Evolutionary conservation across 345 rosid genomes (phyloP).

Genomic region (Citrus sp.): DNA sequence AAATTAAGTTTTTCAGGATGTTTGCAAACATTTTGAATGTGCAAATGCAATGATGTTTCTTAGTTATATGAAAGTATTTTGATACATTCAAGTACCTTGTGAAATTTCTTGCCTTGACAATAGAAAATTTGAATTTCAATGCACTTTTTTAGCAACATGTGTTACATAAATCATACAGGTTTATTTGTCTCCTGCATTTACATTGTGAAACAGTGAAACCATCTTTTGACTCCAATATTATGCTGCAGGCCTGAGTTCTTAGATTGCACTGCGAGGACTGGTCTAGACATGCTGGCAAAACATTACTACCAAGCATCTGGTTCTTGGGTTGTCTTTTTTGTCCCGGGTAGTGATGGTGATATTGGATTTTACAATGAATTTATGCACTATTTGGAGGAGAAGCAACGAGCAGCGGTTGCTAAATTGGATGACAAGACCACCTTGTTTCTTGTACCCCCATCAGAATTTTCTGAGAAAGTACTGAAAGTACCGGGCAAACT

Average conservation of each 20-base stretch:
- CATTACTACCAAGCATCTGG: constrained; percentile 93
- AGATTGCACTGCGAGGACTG: constrained; percentile 96
- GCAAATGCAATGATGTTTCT: not conserved
- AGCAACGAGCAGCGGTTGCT: constrained; percentile 93
- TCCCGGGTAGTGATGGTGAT: constrained; percentile 86
- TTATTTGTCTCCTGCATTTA: not conserved
- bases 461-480: constrained; percentile 89
- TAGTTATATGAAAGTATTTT: not conserved
- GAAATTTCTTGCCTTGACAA: not conserved
- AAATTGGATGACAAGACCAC: constrained; percentile 88
- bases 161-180: not conserved
- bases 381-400: constrained; percentile 91
- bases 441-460: constrained; percentile 94
- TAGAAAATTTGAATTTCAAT: not conserved
- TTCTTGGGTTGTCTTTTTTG: constrained; percentile 94
- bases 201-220: not conserved
- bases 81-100: not conserved
- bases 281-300: constrained; percentile 90
- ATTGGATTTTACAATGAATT: constrained; percentile 80
- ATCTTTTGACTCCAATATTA: not conserved
- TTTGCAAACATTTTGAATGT: not conserved
- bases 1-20: not conserved
- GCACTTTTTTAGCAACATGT: not conserved
- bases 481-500: constrained; percentile 89
- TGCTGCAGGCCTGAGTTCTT: constrained; percentile 82